phyloP scores from a whole-genome alignment of 108 stramenopile species.

The Nannochloropsis oceanica region DNA sequence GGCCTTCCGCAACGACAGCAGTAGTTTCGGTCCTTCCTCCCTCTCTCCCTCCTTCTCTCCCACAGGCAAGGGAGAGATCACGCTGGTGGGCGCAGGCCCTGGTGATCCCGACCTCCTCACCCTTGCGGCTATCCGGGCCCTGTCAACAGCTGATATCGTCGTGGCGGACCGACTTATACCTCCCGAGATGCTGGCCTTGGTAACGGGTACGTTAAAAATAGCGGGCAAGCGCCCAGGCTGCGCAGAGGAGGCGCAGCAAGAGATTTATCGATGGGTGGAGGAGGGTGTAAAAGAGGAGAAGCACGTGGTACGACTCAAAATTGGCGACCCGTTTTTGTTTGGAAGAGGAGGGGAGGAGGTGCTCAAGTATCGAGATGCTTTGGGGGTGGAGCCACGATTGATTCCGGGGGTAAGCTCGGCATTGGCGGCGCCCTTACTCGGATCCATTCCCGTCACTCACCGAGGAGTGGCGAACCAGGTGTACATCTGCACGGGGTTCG shows the following conservation, averaged over 20 bases:
- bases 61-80: slow-evolving; percentile 1
- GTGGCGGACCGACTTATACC: slow-evolving; percentile 72
- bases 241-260: slow-evolving; percentile 75
- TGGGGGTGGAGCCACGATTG: not conserved
- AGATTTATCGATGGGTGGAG: slow-evolving; percentile 73
- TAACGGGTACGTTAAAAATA: slow-evolving; percentile 55
- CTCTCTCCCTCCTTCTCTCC: not conserved
- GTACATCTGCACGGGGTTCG: slow-evolving; percentile 7
- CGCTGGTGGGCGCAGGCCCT: slow-evolving; percentile 75
- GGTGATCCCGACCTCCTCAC: slow-evolving; percentile 88
- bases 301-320: slow-evolving; percentile 90
- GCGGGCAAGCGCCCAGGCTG: slow-evolving; percentile 86
- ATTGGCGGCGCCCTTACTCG: slow-evolving; percentile 83
- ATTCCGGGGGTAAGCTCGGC: slow-evolving; percentile 38
- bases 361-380: slow-evolving; percentile 20
- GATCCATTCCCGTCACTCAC: slow-evolving; percentile 86
- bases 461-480: slow-evolving; percentile 78
- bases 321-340: slow-evolving; percentile 96
- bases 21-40: not conserved
- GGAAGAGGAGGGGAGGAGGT: slow-evolving; percentile 94
- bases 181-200: slow-evolving; percentile 58
- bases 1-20: not conserved
- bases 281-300: slow-evolving; percentile 58
- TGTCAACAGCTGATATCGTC: slow-evolving; percentile 54
- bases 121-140: slow-evolving; percentile 52